Conservation (phyloP, 2,329 filamentous ascomycete species). For the Curvularia verruculosa region DNA sequence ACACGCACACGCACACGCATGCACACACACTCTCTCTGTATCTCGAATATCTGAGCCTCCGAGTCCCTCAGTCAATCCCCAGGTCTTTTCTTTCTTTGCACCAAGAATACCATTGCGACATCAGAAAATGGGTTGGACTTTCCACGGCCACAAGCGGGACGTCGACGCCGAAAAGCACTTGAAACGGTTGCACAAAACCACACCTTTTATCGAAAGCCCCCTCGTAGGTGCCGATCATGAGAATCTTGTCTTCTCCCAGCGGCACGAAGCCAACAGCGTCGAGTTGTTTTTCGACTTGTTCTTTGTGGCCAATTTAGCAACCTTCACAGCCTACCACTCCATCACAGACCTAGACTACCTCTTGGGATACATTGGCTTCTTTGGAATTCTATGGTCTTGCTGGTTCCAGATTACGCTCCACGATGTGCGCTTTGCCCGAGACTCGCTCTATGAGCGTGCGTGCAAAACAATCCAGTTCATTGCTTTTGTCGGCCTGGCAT, state of each 20-base stretch:
- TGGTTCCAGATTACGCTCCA: slow-evolving; percentile 51
- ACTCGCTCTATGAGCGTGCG: slow-evolving; percentile 46
- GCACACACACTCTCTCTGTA: no score
- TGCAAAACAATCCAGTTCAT: slow-evolving; percentile 49
- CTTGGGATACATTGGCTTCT: slow-evolving; percentile 48
- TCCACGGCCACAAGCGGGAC: slow-evolving; percentile 35
- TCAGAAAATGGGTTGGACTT: slow-evolving; percentile 40
- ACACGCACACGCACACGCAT: no score
- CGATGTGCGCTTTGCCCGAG: slow-evolving; percentile 50
- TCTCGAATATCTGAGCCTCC: not conserved
- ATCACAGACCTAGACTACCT: slow-evolving; percentile 44
- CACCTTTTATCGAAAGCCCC: slow-evolving; percentile 45
- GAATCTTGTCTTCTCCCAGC: slow-evolving; percentile 46
- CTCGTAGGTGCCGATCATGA: slow-evolving; percentile 46
- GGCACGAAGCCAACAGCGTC: slow-evolving; percentile 49
- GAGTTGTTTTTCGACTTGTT: slow-evolving; percentile 48
- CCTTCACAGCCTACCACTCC: slow-evolving; percentile 49
- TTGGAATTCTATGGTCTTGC: slow-evolving; percentile 47
- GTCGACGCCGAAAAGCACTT: slow-evolving; percentile 48
- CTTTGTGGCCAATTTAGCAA: slow-evolving; percentile 47
- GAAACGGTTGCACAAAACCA: slow-evolving; percentile 42
- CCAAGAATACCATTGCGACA: no score
- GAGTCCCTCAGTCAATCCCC: not conserved
- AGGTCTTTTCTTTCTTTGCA: not conserved
- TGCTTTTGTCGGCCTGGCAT: slow-evolving; percentile 46